Base-by-base conservation (phyloP, 129 eudicot genomes). In the Heracleum sosnowskyi region DNA sequence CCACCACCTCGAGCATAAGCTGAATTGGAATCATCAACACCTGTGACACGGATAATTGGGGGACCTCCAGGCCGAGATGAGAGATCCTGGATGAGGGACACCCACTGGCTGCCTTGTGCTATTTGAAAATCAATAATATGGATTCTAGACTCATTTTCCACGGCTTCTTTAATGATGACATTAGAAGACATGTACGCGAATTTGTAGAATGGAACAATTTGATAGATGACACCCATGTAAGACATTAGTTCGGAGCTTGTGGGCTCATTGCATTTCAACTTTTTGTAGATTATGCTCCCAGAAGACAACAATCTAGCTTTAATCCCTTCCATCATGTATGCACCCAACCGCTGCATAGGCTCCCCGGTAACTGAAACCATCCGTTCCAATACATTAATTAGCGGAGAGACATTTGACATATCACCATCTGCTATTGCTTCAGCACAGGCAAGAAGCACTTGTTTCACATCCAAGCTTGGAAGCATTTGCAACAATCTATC, bases 321-420 rank as follows among this genome's bases (percentile, higher is more conserved):
- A 31, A 93, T 87, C 31, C 98, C 98, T 88, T 93, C 98, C 84
- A 93, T 64, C 98, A 90, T 89, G 76, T 93, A 93, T 4, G 98
- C 98, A 11, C 91, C 90, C 51, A 93, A 82, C 18, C 98, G 75
- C 68, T 93, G 90, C n/a, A 79, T 77, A 15, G 98, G 98, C 55
- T 87, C 92, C 76, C 98, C 98, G 0, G 89, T 86, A 15, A 93
- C 89, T 0, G 98, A 93, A 17, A 93, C 98, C 86, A 78, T 84
- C 1, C 81, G 87, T 34, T 88, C 90, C 37, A 83, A 31, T 71
- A 84, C 83, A 7, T 86, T 82, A 83, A 93, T 89, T 69, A 87
- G 55, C 36, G 75, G 35, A 31, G 79, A 87, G 4, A 91, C 89
- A 20, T 83, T 83, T 16, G 83, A 17, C 1, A 78, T 13, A 15